Base-by-base conservation (phyloP, 1,284 basidiomycete genomes). In the Austroboletus novae-zelandiae region DNA sequence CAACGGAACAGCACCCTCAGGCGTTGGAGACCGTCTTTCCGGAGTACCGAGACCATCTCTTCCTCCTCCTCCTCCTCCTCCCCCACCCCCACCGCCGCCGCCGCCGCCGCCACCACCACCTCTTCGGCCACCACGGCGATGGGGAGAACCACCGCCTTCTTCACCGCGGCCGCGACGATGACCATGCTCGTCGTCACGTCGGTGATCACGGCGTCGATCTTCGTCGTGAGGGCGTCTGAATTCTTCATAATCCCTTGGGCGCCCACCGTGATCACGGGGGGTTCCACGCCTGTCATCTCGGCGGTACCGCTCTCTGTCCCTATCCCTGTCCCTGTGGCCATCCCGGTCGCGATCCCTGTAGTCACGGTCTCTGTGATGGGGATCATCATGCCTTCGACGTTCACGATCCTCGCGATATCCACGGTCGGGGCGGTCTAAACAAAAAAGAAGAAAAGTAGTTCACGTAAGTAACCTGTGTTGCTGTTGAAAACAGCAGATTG, bases 11-110 rank as follows among this genome's bases (percentile, higher is more conserved):
- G 85, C 83, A 41, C 88, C 90, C 61, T 91, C 84, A 1, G 97
- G 96, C 13, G 96, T 99, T 9, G 95, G 95, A 4, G 91, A 94
- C 57, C 93, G 77, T 57, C 87, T 77, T 58, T 89, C 85, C 6
- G 86, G 87, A 10, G 87, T 84, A 25, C 83, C 85, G 34, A 80
- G 70, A 18, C 77, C 78, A 53, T 79, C 77, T 54, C 70, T 78
- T 44, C 73, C 20, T 23, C 20, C 20, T 4, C 20, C 20, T 23
- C 20, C 20, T 4, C 20, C 20, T 23, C 20, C 20, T 4, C 20
- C 20, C 5, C 20, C 20, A 23, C 20, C 20, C 3, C 20, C 20
- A 23, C 67, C 30, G 75, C 69, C 37, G 74, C 20, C 20, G 20
- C 20, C 20, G 20, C 20, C 20, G 20, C 20, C 20, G 5, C 20